Conservation (phyloP, 1,284 basidiomycete genomes). For the Cryptococcus wingfieldii region DNA sequence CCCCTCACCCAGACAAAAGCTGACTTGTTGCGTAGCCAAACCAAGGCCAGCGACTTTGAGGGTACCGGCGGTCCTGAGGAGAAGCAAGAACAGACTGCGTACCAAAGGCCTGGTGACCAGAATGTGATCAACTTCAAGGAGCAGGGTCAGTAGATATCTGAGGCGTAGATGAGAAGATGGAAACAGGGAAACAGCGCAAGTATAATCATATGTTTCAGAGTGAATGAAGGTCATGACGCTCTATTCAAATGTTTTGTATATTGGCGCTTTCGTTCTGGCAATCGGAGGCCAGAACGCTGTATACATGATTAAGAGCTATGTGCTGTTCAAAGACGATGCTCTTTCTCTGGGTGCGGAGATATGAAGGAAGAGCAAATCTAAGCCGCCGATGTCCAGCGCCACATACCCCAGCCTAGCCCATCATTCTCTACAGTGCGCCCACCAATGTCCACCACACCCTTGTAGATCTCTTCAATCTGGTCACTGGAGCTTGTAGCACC, state of each 20-base stretch:
- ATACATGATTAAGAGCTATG: no score
- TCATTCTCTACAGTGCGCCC: constrained; percentile 16
- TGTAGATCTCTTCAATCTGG: constrained; percentile 29
- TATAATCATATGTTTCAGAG: no score
- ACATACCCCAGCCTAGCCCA: constrained; percentile 46
- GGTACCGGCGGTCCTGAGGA: constrained; percentile 28
- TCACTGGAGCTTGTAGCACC: constrained; percentile 26
- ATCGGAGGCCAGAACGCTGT: no score
- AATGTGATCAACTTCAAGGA: constrained; percentile 20
- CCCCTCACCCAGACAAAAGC: background rate
- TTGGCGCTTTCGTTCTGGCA: no score
- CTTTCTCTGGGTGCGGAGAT: no score
- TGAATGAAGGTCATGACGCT: no score
- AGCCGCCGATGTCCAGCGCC: constrained; percentile 27
- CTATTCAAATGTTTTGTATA: no score
- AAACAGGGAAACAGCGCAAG: no score
- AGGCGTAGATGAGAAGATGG: background rate
- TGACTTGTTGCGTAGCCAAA: constrained; percentile 12
- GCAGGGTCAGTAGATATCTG: background rate
- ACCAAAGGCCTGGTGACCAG: constrained; percentile 23
- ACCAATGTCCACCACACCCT: constrained; percentile 13
- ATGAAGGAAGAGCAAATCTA: no score
- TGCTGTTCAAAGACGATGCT: no score
- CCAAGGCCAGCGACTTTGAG: constrained; percentile 30
- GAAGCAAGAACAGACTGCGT: constrained; percentile 16